These are phyloP conservation scores for Sphaerostilbella broomeana DNA, from an alignment of 2,329 filamentous ascomycete genomes.

Conservation along the genomic window DNA sequence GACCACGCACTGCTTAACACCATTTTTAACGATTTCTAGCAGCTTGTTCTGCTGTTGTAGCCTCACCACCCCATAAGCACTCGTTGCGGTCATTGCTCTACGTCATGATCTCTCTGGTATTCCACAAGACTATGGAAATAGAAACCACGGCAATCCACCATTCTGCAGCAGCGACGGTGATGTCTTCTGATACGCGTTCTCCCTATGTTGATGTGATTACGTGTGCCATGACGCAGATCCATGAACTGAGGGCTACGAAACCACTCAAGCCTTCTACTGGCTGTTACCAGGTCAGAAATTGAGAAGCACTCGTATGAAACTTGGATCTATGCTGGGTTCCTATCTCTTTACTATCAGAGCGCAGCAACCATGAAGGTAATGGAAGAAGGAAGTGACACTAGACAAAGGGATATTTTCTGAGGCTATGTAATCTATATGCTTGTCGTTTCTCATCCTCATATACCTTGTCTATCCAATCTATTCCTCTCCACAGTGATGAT, in stretches of 20 bases:
- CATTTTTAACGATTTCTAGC: not conserved
- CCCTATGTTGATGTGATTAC: conserved; percentile 32
- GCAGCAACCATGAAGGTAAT: too few relatives aligned
- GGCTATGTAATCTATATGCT: too few relatives aligned
- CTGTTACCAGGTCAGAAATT: too few relatives aligned
- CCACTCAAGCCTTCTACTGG: not conserved
- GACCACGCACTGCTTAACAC: not conserved
- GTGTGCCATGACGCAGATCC: conserved; percentile 28
- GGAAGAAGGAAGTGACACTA: too few relatives aligned
- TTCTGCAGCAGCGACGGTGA: conserved; percentile 33
- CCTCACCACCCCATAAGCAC: conserved; percentile 22
- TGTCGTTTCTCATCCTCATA: too few relatives aligned
- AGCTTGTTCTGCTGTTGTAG: conserved; percentile 19
- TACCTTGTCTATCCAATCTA: conserved; percentile 15
- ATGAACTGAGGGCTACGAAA: conserved; percentile 35
- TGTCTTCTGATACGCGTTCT: conserved; percentile 32
- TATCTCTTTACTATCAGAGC: too few relatives aligned
- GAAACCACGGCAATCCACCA: conserved; percentile 24
- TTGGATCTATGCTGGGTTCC: too few relatives aligned
- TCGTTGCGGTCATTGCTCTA: conserved; percentile 26
- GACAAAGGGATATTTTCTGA: too few relatives aligned
- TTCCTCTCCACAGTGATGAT: conserved; percentile 45
- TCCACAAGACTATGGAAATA: conserved; percentile 27
- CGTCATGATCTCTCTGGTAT: conserved; percentile 27
- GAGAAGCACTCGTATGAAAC: too few relatives aligned